A percentile compares a stretch with the other conserved stretches of the same genome.
phyloP scores from a whole-genome alignment of 176 grass and related monocot genomes.

The Alopecurus myosuroides region DNA sequence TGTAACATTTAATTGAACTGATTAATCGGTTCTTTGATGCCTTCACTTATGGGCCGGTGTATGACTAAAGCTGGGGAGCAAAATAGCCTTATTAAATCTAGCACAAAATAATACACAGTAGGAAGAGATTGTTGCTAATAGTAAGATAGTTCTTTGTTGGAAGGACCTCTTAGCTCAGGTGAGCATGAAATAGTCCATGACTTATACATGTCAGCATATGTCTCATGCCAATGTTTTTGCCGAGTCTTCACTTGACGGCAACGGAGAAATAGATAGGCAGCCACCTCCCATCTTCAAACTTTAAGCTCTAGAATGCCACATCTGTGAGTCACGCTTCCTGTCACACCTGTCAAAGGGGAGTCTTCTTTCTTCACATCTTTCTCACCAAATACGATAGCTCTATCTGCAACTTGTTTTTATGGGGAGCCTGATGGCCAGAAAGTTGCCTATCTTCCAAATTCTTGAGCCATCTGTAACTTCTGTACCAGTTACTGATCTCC shows the following conservation, averaged over 20 bases:
- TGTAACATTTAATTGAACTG: background rate
- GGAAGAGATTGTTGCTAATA: background rate
- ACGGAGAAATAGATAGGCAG: conserved; percentile 5
- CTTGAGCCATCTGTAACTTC: background rate
- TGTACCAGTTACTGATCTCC: background rate
- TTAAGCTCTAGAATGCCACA: conserved; percentile 5
- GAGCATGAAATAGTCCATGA: background rate
- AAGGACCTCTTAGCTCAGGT: background rate
- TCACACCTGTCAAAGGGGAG: background rate
- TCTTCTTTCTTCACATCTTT: conserved; percentile 2
- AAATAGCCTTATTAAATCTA: conserved; percentile 1
- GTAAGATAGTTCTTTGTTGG: background rate
- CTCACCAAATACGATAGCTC: conserved; percentile 28
- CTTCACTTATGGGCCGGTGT: background rate
- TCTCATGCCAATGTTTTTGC: background rate
- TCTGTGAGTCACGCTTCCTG: background rate
- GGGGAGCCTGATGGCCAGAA: background rate
- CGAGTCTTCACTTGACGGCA: conserved; percentile 40
- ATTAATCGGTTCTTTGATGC: background rate
- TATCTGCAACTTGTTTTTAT: background rate
- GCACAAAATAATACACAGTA: no score
- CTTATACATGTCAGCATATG: no score
- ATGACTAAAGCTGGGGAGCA: background rate
- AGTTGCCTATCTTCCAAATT: background rate
- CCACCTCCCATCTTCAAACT: conserved; percentile 31